Evolutionary conservation across 2,329 filamentous ascomycete genomes (phyloP), one percentile per base, ranked within the genome.

Genomic region (Aspergillus sp.): DNA sequence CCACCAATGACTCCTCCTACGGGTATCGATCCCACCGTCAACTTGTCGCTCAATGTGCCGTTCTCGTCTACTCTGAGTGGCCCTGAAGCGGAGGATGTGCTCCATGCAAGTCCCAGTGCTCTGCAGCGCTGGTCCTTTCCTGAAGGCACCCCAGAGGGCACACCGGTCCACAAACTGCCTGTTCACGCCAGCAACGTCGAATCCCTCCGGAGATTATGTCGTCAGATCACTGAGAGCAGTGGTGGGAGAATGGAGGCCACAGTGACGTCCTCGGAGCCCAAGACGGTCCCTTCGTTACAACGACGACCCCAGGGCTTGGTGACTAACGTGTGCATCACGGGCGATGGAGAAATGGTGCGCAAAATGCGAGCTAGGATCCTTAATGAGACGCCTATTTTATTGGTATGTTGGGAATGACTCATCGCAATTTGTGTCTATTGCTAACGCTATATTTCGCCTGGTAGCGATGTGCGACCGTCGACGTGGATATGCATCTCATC

Each of bases 41-140:
- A 94, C 69, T 85, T 95, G 66, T 91, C 89, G 53, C 97, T 98
- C 82, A 97, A 96, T 65, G 86, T 98, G 39, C 93, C 93, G 48
- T 96, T 97, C 71, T 85, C 90, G 56, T 95, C 88, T 52, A 91
- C 91, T 60, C 82, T 98, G 49, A 81, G 88, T 50, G 93, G 93
- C 30, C 93, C 93, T 51, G 90, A 97, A 61, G 86, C 86, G 55
- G 90, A 96, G 68, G 90, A 97, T 68, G 88, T 98, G 59, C 80
- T 97, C 48, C 91, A 96, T 71, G 90, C 91, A 51, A 95, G 88
- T 51, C 82, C 83, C 45, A 87, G 89, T 56, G 90, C 91, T 48
- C 83, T 95, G 52, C 80, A 91, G 54, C 83, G 88, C 65, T 98
- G 93, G 93, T 93, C 89, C 40, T 91, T 95, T 68, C 86, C 91